phyloP scores from a whole-genome alignment of 2,329 filamentous ascomycete species.

The Botrytis galanthina region DNA sequence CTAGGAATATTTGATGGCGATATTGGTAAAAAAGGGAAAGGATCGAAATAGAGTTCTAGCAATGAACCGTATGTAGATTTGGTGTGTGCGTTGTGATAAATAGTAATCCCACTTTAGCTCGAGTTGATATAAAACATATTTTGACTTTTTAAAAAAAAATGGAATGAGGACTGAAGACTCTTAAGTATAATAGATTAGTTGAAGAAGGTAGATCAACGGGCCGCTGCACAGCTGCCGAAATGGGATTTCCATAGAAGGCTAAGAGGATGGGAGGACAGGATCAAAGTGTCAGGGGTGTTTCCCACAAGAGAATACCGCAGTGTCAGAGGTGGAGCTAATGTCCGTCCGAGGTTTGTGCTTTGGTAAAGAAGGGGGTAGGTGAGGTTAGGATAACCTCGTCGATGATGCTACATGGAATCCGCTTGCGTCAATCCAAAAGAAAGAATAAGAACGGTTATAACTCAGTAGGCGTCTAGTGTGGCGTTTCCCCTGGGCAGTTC shows the following conservation, averaged over 20 bases:
- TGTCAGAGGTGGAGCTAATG: slow-evolving; percentile 18
- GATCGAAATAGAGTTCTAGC: background rate
- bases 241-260: slow-evolving; percentile 8
- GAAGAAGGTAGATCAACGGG: slow-evolving; percentile 21
- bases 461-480: background rate
- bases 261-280: slow-evolving; percentile 21
- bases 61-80: background rate
- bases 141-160: background rate
- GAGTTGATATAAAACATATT: background rate
- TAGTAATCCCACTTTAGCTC: background rate
- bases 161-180: slow-evolving; percentile 2
- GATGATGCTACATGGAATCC: slow-evolving; percentile 17
- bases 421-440: slow-evolving; percentile 9
- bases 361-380: slow-evolving; percentile 14
- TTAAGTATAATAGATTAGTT: slow-evolving; percentile 15
- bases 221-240: slow-evolving; percentile 20
- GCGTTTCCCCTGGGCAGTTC: slow-evolving; percentile 12
- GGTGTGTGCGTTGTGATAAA: background rate
- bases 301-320: slow-evolving; percentile 14
- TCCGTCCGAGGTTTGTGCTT: slow-evolving; percentile 21
- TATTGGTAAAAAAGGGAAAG: slow-evolving; percentile 5
- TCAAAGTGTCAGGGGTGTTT: slow-evolving; percentile 18
- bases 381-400: slow-evolving; percentile 19
- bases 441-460: slow-evolving; percentile 13
- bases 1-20: background rate